Conservation (phyloP, 345 rosid species). For the Syzygium oleosum region DNA sequence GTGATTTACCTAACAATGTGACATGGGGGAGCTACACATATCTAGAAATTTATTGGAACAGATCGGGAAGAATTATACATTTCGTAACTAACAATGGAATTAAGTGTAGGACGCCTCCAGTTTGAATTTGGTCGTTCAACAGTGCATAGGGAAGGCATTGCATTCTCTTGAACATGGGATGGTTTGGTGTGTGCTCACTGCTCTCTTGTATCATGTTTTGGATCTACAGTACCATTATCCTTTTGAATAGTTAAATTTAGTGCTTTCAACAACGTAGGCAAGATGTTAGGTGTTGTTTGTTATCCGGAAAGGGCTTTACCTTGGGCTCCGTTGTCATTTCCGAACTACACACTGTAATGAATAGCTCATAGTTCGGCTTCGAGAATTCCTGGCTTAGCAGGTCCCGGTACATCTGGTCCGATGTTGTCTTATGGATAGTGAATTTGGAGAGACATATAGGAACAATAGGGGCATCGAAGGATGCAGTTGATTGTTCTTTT, state of each 20-base stretch:
- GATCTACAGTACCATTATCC: neutral
- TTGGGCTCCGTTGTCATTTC: neutral
- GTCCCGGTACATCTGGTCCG: neutral
- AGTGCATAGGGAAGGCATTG: neutral
- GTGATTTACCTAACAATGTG: neutral
- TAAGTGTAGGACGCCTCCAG: neutral
- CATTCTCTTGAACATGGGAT: neutral
- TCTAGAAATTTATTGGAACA: neutral
- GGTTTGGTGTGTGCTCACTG: neutral
- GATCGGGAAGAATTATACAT: neutral
- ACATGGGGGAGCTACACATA: neutral
- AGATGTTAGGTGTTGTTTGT: neutral
- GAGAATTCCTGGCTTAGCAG: neutral
- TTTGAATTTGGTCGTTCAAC: neutral
- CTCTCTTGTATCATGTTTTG: neutral
- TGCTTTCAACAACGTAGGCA: neutral
- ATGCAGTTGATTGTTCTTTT: neutral
- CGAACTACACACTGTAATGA: neutral
- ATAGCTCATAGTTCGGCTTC: neutral
- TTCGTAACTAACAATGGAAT: neutral
- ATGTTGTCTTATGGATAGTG: neutral
- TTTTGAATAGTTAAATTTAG: neutral
- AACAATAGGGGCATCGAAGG: neutral
- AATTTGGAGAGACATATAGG: neutral
- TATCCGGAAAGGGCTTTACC: neutral